Evolutionary conservation across 768 basidiomycete genomes (phyloP), one percentile per base, ranked within the genome.

Genomic region (Lyophyllum decastes): DNA sequence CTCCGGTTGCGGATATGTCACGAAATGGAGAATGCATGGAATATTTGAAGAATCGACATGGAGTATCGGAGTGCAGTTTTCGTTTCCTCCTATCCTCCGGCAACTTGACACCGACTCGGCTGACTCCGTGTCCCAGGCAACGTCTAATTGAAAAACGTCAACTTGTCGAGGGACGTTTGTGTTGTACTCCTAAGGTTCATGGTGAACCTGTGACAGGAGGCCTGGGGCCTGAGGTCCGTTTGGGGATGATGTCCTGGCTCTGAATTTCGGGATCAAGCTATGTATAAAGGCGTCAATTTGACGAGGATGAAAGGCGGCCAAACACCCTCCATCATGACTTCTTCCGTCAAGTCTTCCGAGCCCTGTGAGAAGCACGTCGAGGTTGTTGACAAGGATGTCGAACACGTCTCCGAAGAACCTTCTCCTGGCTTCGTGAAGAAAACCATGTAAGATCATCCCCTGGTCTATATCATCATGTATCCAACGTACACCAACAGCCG

Each of bases 291-390:
- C 50, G 26, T 38, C 33, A 19, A 51, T 21, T 30, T 47, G 25
- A 27, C 11, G 26, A 12, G 14, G 21, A 8, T 5, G 35, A 33
- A n/a, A 53, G 16, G 11, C 16, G n/a, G 22, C 19, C n/a, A 19
- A 24, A 25, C 24, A 33, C 47, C 40, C 40, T 43, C 47, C 40
- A 66, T 57, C 61, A 57, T 46, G 35, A 19, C 57, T 50, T 58
- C 60, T 48, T 55, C 67, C 52, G 59, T 59, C 34, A 64, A 63
- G 34, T 67, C 67, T 21, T 67, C 69, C 49, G 53, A 58, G 25
- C 61, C 58, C 44, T 62, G 63, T 21, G 66, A 70, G 11, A 59
- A 64, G 57, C 60, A 52, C 33, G 47, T 59, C 24, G 65, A 64
- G 44, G 68, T 66, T 46, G 54, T 61, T 43, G 61, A 65, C 50